Conservation (phyloP, 176 grass and related monocot species). For the Zea luxurians region DNA sequence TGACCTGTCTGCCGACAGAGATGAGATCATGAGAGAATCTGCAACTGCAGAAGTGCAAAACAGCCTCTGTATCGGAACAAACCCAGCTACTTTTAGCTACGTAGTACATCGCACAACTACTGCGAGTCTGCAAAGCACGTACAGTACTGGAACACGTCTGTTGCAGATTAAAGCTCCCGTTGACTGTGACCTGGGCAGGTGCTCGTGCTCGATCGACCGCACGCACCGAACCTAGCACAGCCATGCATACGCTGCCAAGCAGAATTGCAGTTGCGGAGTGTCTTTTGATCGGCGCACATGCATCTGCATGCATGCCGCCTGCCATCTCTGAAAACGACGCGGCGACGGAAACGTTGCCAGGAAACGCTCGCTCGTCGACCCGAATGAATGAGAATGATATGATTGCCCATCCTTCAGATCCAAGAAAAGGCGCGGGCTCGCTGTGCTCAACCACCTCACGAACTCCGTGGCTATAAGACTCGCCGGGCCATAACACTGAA, state of each 20-base stretch:
- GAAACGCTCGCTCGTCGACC: not conserved
- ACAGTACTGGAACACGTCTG: not conserved
- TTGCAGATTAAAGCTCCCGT: not conserved
- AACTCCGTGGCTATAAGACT: not conserved
- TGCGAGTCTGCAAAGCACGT: not conserved
- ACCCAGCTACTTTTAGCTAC: not conserved
- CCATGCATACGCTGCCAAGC: not conserved
- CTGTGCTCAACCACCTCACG: not conserved
- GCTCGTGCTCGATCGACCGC: not conserved
- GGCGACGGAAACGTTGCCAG: not conserved
- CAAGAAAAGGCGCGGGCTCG: constrained; percentile 31
- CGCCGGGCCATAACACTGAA: not conserved
- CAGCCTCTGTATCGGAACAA: not conserved
- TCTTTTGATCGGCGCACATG: not conserved
- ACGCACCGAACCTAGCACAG: not conserved
- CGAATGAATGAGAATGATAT: not conserved
- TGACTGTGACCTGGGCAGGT: not conserved
- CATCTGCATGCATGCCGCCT: constrained; percentile 8
- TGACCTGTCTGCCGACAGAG: not conserved
- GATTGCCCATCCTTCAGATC: constrained; percentile 39
- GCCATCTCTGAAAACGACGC: constrained; percentile 32
- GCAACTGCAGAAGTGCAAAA: not conserved
- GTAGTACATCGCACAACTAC: not conserved
- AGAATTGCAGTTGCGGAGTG: constrained; percentile 4
- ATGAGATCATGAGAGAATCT: not conserved